Conservation (phyloP, 179 eudicot genomes). For the Beta corolliflora region DNA sequence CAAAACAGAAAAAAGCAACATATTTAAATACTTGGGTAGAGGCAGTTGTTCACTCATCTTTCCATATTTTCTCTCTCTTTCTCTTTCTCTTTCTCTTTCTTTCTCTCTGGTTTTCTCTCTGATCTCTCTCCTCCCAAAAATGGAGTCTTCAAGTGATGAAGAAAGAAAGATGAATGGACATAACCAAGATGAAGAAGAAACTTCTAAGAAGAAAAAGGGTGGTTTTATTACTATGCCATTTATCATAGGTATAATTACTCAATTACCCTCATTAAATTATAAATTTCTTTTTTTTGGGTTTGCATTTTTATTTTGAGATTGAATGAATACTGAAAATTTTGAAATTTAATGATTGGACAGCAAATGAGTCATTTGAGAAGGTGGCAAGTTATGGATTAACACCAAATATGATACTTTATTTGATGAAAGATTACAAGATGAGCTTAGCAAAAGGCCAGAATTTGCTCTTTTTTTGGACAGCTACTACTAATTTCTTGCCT, state of each 20-base stretch:
- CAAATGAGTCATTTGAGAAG: constrained; percentile 87
- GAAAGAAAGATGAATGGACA: constrained; percentile 26
- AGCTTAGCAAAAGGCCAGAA: constrained; percentile 55
- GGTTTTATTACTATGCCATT: constrained; percentile 52
- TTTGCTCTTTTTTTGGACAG: constrained; percentile 61
- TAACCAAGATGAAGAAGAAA: constrained; percentile 21
- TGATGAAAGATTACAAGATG: constrained; percentile 67
- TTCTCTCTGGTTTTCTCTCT: background rate
- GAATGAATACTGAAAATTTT: background rate
- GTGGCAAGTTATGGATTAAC: constrained; percentile 80
- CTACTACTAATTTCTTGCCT: constrained; percentile 82
- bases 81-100: no score
- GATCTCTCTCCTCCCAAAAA: constrained; percentile 2
- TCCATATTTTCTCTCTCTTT: no score
- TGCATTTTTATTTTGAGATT: background rate
- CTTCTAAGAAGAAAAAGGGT: constrained; percentile 37
- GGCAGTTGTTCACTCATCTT: background rate
- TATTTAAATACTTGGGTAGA: constrained; percentile 26
- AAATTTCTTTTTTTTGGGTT: no score
- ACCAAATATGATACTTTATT: constrained; percentile 78
- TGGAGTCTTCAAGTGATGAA: constrained; percentile 34
- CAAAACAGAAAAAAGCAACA: background rate
- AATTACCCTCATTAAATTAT: no score
- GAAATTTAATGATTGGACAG: constrained; percentile 29
- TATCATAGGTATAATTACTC: constrained; percentile 38